Conservation (phyloP, 2,329 filamentous ascomycete genomes). For the Cadophora malorum region DNA sequence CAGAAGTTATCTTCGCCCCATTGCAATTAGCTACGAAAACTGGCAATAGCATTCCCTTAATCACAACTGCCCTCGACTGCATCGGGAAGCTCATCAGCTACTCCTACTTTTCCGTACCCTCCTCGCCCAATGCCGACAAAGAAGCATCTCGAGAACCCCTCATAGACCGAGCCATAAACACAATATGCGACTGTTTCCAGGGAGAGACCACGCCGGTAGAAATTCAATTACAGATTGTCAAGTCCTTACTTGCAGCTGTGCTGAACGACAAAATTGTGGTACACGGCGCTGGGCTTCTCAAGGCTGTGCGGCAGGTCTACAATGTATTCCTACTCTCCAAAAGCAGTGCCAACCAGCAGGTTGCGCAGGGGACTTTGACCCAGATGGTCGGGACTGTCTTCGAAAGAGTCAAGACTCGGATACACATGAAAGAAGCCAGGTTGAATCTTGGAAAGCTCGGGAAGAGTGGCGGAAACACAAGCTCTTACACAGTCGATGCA, state of each 20-base stretch:
- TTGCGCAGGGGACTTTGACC: constrained; percentile 94
- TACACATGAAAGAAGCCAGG: constrained; percentile 86
- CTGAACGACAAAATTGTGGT: constrained; percentile 99
- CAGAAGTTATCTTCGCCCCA: constrained; percentile 90
- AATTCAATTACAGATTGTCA: constrained; percentile 97
- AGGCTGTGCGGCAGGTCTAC: constrained; percentile 97
- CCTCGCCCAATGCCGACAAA: constrained; percentile 49
- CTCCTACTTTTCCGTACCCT: constrained; percentile 89
- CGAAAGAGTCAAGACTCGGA: constrained; percentile 84
- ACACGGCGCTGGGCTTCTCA: constrained; percentile 92
- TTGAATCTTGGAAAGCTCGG: constrained; percentile 53
- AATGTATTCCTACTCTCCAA: constrained; percentile 98
- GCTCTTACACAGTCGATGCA: constrained; percentile 44
- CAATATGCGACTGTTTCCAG: constrained; percentile 99
- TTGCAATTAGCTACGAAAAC: constrained; percentile 89
- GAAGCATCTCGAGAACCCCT: constrained; percentile 67
- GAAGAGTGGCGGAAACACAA: constrained; percentile 41
- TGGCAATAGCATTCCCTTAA: constrained; percentile 76
- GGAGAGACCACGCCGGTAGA: constrained; percentile 92
- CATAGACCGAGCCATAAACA: constrained; percentile 97
- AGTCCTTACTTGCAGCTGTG: constrained; percentile 92
- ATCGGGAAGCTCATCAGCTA: constrained; percentile 99
- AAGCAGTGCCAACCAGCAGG: constrained; percentile 92
- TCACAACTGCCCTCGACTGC: constrained; percentile 91
- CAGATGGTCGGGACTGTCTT: constrained; percentile 99